Percentiles rank a stretch among this genome's conserved stretches.
Evolutionary conservation across 768 basidiomycete genomes (phyloP).

Genomic region (Auricularia cornea): DNA sequence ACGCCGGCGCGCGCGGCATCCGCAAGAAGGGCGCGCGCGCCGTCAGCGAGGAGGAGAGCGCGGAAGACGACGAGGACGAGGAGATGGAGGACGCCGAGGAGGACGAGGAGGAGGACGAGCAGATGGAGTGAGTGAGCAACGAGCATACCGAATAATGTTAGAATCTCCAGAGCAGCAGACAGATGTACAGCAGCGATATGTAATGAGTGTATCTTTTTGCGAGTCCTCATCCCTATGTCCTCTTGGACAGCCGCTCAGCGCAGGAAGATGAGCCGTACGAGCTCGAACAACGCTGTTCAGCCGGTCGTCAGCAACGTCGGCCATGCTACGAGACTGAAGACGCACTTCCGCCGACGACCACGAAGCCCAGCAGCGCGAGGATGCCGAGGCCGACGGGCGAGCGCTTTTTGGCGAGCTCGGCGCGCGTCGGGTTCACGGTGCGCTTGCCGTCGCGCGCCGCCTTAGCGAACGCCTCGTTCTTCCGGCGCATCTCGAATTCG

Average conservation of each 20-base stretch:
- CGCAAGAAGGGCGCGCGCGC: background rate
- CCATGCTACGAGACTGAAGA: too few relatives aligned
- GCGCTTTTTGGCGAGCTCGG: constrained; percentile 60
- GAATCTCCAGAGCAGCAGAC: background rate
- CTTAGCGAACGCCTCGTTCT: constrained; percentile 73
- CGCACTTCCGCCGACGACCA: constrained; percentile 74
- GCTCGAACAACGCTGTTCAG: constrained; percentile 63
- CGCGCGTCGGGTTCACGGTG: constrained; percentile 59
- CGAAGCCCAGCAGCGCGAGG: constrained; percentile 64
- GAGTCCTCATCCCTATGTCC: background rate
- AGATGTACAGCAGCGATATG: background rate
- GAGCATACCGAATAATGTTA: too few relatives aligned
- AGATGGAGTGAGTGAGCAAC: background rate
- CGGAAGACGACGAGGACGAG: constrained; percentile 6
- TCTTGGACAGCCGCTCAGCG: constrained; percentile 26
- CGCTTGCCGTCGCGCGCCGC: constrained; percentile 70
- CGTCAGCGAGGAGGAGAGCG: constrained; percentile 6
- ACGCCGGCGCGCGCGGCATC: constrained; percentile 49
- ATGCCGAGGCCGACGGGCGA: constrained; percentile 73
- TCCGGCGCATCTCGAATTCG: constrained; percentile 72
- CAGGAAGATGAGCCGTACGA: constrained; percentile 58
- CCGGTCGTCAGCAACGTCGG: constrained; percentile 1
- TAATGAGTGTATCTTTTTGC: background rate
- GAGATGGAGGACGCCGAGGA: constrained; percentile 7
- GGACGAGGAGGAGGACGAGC: background rate